These are phyloP conservation scores for Astragalus glycyphyllos DNA, from an alignment of 306 rosid genomes.

Conservation along the genomic window DNA sequence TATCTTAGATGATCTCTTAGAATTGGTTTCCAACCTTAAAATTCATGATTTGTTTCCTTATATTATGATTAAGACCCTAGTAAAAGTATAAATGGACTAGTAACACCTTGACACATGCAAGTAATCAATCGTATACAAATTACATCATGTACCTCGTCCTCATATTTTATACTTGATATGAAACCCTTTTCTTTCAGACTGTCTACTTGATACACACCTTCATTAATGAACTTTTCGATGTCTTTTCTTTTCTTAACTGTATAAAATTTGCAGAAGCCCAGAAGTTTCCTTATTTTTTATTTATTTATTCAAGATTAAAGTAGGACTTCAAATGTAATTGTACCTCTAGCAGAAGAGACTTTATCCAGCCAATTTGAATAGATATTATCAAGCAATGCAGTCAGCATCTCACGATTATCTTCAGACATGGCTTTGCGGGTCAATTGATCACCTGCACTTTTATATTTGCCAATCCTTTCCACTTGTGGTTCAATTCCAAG, in stretches of 20 bases:
- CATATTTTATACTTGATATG: conserved; percentile 80
- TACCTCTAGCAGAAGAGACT: conserved; percentile 83
- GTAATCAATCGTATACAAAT: conserved; percentile 25
- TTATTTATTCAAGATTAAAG: conserved; percentile 40
- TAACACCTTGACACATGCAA: conserved; percentile 21
- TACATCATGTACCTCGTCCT: conserved; percentile 77
- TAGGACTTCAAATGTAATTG: conserved; percentile 47
- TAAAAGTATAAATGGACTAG: conserved; percentile 3
- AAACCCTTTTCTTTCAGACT: conserved; percentile 87
- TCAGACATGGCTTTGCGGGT: conserved; percentile 73
- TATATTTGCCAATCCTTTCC: conserved; percentile 90
- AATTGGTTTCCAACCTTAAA: background rate
- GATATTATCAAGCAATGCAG: conserved; percentile 85
- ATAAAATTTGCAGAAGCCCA: conserved; percentile 39
- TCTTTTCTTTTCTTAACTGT: conserved; percentile 79
- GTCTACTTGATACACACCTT: conserved; percentile 85
- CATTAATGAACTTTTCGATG: conserved; percentile 75
- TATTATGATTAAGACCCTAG: background rate
- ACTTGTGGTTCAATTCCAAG: conserved; percentile 91
- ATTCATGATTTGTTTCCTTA: background rate
- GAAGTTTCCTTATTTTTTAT: conserved; percentile 29
- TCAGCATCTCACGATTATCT: conserved; percentile 87
- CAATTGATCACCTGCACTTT: conserved; percentile 94
- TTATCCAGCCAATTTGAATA: conserved; percentile 85
- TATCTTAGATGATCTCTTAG: background rate